phyloP scores from a whole-genome alignment of 1,284 basidiomycete species.

The Trametes pubescens region DNA sequence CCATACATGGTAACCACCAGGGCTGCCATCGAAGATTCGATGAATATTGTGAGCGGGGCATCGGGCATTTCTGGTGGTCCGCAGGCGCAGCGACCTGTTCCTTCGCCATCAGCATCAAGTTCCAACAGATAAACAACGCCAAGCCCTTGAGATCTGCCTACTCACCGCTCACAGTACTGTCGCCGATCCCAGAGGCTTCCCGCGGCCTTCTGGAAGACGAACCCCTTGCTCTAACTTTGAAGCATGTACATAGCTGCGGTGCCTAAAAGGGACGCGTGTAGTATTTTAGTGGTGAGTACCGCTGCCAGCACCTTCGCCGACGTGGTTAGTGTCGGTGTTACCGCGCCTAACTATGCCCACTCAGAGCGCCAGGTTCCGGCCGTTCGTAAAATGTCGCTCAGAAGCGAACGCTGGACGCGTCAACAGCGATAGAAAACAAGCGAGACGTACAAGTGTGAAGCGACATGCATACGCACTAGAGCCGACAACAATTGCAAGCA shows the following conservation, averaged over 20 bases:
- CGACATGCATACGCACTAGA: not conserved
- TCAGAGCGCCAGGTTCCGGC: not conserved
- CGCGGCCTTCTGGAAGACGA: not conserved
- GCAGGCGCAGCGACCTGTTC: no score
- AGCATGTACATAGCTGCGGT: no score
- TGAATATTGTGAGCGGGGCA: not conserved
- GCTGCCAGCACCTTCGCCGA: no score
- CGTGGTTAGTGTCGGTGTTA: no score
- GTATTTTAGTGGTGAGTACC: no score
- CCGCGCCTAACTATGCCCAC: no score
- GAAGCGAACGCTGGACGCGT: not conserved
- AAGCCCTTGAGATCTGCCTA: not conserved
- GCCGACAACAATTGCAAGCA: not conserved
- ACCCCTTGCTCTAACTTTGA: not conserved
- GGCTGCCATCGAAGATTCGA: not conserved
- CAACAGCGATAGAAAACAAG: constrained; percentile 1
- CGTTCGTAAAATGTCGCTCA: not conserved
- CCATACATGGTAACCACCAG: not conserved
- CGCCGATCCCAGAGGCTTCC: not conserved
- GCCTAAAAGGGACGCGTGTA: no score
- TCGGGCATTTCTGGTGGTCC: not conserved
- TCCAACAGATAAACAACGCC: no score
- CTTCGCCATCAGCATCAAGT: not conserved
- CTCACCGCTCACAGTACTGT: not conserved
- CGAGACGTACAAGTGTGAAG: not conserved